Conservation (phyloP, 176 grass and related monocot genomes). For the Oryza rufipogon region DNA sequence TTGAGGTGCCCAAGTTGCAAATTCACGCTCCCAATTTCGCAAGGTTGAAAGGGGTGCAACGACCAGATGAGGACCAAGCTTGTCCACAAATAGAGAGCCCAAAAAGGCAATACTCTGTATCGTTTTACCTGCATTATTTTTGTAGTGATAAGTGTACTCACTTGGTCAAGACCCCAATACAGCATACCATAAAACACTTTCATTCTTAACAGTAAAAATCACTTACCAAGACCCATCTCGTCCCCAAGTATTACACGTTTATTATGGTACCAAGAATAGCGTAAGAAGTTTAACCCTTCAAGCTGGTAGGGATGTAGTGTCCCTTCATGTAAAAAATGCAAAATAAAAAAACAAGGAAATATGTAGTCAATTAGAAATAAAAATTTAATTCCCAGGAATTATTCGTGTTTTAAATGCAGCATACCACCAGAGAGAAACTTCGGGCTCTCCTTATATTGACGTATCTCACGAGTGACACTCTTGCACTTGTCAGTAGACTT, state of each 20-base stretch:
- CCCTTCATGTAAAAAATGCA: conserved; percentile 64
- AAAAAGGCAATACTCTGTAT: conserved; percentile 99
- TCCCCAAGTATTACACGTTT: conserved; percentile 96
- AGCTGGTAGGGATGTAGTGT: conserved; percentile 90
- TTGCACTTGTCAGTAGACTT: conserved; percentile 61
- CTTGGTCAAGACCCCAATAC: conserved; percentile 36
- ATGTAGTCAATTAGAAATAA: conserved; percentile 37
- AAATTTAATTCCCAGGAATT: conserved; percentile 41
- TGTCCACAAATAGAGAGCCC: conserved; percentile 83
- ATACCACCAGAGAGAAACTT: conserved; percentile 81
- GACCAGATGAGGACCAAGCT: conserved; percentile 83
- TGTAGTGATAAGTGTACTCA: not conserved
- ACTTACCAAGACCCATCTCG: conserved; percentile 99
- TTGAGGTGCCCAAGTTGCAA: conserved; percentile 98
- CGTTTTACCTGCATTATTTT: conserved; percentile 78
- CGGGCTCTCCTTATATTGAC: conserved; percentile 64
- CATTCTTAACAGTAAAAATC: conserved; percentile 19
- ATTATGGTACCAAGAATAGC: conserved; percentile 81
- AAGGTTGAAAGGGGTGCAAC: conserved; percentile 95
- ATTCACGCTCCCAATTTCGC: conserved; percentile 98
- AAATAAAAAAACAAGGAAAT: conserved; percentile 19
- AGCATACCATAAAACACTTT: conserved; percentile 1
- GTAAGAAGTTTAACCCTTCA: conserved; percentile 94
- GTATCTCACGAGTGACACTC: conserved; percentile 36
- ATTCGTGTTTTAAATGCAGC: conserved; percentile 32